Evolutionary conservation across 371 early-diverging fungal species (phyloP).

Genomic region (Mortierella sp.): DNA sequence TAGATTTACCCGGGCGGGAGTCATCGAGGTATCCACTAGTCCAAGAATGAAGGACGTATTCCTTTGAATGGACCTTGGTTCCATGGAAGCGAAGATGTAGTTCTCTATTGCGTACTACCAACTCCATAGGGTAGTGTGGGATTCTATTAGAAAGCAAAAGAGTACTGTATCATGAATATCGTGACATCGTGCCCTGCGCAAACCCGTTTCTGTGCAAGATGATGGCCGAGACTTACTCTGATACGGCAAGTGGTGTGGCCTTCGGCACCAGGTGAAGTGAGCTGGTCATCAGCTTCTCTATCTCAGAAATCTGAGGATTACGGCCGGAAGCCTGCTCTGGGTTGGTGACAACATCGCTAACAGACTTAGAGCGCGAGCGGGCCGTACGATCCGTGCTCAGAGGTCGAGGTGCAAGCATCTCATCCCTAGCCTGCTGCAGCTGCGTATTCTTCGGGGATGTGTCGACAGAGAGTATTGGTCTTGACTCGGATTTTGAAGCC

Average conservation of each 20-base stretch:
- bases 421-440: constrained; percentile 6
- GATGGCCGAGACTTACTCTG: constrained; percentile 48
- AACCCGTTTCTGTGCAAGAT: no score
- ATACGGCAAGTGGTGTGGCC: constrained; percentile 12
- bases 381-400: constrained; percentile 3
- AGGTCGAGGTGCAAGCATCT: background rate
- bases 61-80: constrained; percentile 49
- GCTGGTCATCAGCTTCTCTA: constrained; percentile 52
- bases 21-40: constrained; percentile 45
- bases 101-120: constrained; percentile 49
- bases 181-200: no score
- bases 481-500: background rate
- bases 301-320: constrained; percentile 36
- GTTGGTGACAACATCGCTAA: constrained; percentile 4
- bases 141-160: constrained; percentile 11
- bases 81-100: constrained; percentile 48
- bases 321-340: constrained; percentile 18
- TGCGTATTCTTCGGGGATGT: background rate
- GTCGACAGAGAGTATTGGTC: background rate
- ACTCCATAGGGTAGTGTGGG: constrained; percentile 48
- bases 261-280: constrained; percentile 47
- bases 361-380: constrained; percentile 12
- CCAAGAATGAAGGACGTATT: constrained; percentile 56
- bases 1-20: constrained; percentile 33
- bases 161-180: background rate